Base-by-base conservation (phyloP, 176 grass and related monocot genomes). In the Oryza longistaminata region DNA sequence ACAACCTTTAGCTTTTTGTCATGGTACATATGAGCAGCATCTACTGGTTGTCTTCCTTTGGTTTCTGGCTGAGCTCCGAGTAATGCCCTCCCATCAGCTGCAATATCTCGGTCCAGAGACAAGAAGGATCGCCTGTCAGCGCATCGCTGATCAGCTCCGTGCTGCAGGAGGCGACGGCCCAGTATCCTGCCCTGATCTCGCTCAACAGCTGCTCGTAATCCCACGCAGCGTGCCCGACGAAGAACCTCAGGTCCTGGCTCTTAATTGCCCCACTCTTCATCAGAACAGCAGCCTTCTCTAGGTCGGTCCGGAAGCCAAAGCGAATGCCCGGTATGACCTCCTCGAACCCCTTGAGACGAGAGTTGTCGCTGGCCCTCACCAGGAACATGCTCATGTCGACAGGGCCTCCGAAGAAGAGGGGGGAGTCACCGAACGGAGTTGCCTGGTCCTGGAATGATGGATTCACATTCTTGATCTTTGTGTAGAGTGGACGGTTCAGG, bases 1-100 rank as follows among this genome's bases (percentile, higher is more conserved):
- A 53, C 64, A 87, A 14, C 66, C 49, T 53, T 71, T 71, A 45
- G 17, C 45, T 37, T 66, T 6, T 17, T 17, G 43, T 64, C 2
- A 64, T 87, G 68, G 22, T 37, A 66, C 37, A 62, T 9, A n/a
- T 35, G 11, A 17, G 53, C 3, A 83, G 33, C 22, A 75, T 49
- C 80, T 90, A 90, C 13, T 69, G 74, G 24, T 64, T 71, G 85
- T 93, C 93, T 81, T 88, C 12, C 74, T 90, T 95, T 3, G 93
- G 92, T 84, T 95, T 93, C 87, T 88, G 74, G 40, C 96, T 93
- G 73, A 95, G 88, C 22, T 98, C 93, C 9, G 90, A 91, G 87
- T 95, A 98, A 21, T 91, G 76, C 31, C 91, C 96, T 77, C 96
- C 96, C 96, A 98, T 95, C 31, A 98, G 83, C 85, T 93, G 87